Base-by-base conservation (phyloP, 805 yeast genomes). In the Wickerhamomyces bisporus region DNA sequence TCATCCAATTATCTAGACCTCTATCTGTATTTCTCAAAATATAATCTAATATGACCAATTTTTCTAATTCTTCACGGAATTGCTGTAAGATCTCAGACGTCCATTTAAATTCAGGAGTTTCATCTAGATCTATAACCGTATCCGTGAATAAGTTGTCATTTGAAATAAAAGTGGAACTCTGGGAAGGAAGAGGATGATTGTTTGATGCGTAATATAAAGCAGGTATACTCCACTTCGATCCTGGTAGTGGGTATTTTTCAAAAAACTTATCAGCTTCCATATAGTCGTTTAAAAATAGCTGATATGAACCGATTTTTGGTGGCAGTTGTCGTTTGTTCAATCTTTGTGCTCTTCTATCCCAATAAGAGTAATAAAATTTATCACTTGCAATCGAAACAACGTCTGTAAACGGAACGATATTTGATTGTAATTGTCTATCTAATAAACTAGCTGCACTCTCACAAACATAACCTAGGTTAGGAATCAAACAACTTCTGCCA, bases 1-100 rank as follows among this genome's bases (percentile, higher is more conserved):
- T 70, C 91, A 83, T 82, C 89, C 89, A 82, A 48, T 83, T 82
- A 51, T 82, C 89, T 10, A 77, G 55, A 0, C 86, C 85, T 27
- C 91, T 60, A 53, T 82, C 89, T 0, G 91, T 82, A 49, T 83
- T 82, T 47, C 89, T 60, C 73, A 81, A 79, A 3, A 82, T 70
- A 48, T 81, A 82, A 49, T 82, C 89, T 21, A 82, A 59, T 26
- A 82, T 75, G 1, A 83, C 86, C 45, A 82, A 60, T 48, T 81
- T 81, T 48, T 82, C 88, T 21, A 82, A 53, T 53, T 82, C 81
- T 37, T 70, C 67, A 27, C 80, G 65, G 44, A 83, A 77, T 41
- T 77, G 77, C 27, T 50, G 44, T 7, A 81, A 48, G 1, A 66
- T 62, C 7, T 60, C 60, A 14, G 65, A 62, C 3, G 75, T 75